Conservation (phyloP, 2,329 filamentous ascomycete species). For the Xylariaceae sp. region DNA sequence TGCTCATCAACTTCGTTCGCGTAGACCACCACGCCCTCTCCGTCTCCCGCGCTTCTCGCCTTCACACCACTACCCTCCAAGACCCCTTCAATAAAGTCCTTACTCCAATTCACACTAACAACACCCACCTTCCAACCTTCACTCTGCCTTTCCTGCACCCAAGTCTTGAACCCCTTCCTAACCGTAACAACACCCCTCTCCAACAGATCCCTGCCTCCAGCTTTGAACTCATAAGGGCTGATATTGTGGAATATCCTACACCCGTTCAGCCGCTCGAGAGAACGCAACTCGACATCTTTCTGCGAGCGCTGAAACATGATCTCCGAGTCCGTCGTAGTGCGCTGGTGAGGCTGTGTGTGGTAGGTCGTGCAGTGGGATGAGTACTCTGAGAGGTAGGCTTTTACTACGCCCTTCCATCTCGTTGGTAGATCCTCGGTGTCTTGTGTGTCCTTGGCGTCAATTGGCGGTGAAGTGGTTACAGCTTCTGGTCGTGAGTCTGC, state of each 20-base stretch:
- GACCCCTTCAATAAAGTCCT: conserved; percentile 45
- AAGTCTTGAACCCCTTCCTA: conserved; percentile 40
- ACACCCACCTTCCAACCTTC: conserved; percentile 41
- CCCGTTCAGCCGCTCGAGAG: conserved; percentile 42
- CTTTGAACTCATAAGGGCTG: conserved; percentile 29
- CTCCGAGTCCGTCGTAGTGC: conserved; percentile 31
- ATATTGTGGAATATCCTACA: conserved; percentile 46
- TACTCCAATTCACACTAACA: conserved; percentile 53
- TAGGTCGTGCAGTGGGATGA: conserved; percentile 36
- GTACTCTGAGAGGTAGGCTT: conserved; percentile 44
- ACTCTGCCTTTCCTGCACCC: conserved; percentile 18
- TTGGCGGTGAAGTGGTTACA: too few relatives aligned
- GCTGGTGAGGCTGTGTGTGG: conserved; percentile 29
- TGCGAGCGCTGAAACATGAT: conserved; percentile 41
- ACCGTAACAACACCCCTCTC: conserved; percentile 31
- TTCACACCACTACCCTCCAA: conserved; percentile 25
- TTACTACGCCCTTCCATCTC: conserved; percentile 46
- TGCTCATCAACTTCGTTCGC: conserved; percentile 44
- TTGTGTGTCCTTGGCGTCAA: too few relatives aligned
- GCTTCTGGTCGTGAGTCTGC: too few relatives aligned
- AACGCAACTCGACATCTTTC: conserved; percentile 44
- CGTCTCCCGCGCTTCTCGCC: conserved; percentile 14
- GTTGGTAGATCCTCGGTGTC: conserved; percentile 32
- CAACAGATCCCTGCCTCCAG: conserved; percentile 39
- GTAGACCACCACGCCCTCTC: conserved; percentile 33